Percentiles rank a stretch among this genome's conserved stretches.
phyloP scores from a whole-genome alignment of 345 rosid genomes.

The Rhodamnia rubescens region DNA sequence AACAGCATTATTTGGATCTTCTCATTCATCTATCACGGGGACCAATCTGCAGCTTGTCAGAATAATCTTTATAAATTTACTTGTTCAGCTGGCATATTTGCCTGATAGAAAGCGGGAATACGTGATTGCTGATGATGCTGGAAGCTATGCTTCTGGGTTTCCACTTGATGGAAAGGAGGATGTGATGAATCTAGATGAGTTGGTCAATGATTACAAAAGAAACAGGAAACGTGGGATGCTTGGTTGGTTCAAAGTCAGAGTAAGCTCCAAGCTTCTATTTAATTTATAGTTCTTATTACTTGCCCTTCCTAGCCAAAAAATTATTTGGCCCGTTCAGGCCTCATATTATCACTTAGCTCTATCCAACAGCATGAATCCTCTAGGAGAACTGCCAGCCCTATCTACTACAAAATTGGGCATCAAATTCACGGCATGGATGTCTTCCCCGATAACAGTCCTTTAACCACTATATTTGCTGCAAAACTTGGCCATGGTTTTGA shows the following conservation, averaged over 20 bases:
- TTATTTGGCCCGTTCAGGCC: background rate
- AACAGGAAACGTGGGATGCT: constrained; percentile 73
- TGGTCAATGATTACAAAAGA: constrained; percentile 58
- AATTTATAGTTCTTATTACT: background rate
- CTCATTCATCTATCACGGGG: background rate
- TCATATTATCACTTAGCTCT: background rate
- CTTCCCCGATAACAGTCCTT: background rate
- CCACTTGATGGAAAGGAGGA: constrained; percentile 48
- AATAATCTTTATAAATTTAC: constrained; percentile 3
- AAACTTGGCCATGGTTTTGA: background rate
- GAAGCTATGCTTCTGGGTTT: constrained; percentile 48
- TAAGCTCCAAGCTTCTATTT: constrained; percentile 12
- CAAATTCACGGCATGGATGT: background rate
- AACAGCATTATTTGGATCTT: background rate
- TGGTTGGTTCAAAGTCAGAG: constrained; percentile 84
- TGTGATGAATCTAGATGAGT: constrained; percentile 43
- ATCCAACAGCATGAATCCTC: background rate
- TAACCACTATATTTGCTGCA: background rate
- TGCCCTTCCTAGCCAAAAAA: background rate
- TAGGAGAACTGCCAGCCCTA: background rate
- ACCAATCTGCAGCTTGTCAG: background rate
- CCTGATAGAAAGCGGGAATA: constrained; percentile 72
- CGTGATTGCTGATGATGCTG: constrained; percentile 46
- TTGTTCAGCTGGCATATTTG: constrained; percentile 52
- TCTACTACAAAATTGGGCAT: background rate